A percentile compares a stretch with the other conserved stretches of the same genome.
These are phyloP conservation scores for Cladophialophora chaetospira DNA, from an alignment of 2,329 filamentous ascomycete species.

Conservation along the genomic window DNA sequence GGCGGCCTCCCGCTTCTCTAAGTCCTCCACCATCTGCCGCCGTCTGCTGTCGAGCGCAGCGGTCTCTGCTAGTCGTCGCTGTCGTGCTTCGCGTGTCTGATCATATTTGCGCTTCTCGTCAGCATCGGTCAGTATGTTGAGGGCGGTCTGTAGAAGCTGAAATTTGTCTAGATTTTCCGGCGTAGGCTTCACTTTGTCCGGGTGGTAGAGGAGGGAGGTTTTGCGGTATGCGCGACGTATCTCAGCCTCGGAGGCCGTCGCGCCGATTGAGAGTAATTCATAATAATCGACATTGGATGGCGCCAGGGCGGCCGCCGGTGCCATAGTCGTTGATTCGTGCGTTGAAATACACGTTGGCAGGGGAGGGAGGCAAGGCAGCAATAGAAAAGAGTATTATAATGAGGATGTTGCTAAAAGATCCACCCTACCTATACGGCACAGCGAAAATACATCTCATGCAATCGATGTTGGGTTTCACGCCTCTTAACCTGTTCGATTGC, in stretches of 20 bases:
- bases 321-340: constrained; percentile 44
- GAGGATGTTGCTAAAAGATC: too few species aligned
- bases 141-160: constrained; percentile 81
- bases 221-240: constrained; percentile 83
- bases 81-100: constrained; percentile 68
- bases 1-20: constrained; percentile 67
- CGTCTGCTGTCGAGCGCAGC: constrained; percentile 73
- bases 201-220: constrained; percentile 86
- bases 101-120: constrained; percentile 77
- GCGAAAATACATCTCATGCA: too few species aligned
- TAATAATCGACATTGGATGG: constrained; percentile 67
- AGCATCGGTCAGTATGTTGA: constrained; percentile 75
- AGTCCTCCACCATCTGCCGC: constrained; percentile 78
- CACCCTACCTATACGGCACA: too few species aligned
- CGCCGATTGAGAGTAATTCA: constrained; percentile 66
- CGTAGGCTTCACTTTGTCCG: constrained; percentile 80
- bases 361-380: too few species aligned
- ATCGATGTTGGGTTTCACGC: too few species aligned
- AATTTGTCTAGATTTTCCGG: constrained; percentile 73
- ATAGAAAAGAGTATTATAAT: too few species aligned
- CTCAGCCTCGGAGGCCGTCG: constrained; percentile 68
- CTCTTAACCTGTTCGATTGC: too few species aligned
- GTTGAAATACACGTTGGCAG: background rate
- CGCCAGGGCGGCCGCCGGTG: background rate
- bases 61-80: constrained; percentile 69